Percentiles rank a stretch among this genome's conserved stretches.
Conservation (phyloP, 1,284 basidiomycete genomes). For the Papiliotrema fonsecae region DNA sequence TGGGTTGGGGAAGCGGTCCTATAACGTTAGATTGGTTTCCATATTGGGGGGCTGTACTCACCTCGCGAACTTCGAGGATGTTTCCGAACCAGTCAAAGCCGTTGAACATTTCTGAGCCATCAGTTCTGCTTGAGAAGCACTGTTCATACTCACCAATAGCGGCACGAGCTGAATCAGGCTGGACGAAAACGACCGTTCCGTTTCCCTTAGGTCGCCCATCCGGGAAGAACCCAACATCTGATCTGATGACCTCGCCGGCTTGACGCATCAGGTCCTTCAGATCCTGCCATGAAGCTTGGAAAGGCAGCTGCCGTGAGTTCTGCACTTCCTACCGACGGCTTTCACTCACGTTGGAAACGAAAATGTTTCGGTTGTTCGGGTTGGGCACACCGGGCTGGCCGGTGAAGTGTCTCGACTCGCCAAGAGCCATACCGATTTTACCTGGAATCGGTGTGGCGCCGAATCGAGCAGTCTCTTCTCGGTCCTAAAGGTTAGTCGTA, state of each 20-base stretch:
- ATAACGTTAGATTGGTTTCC: conserved; percentile 6
- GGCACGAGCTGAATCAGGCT: conserved; percentile 78
- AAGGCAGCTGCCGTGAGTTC: conserved; percentile 90
- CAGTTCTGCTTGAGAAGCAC: not conserved
- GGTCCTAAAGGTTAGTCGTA: conserved; percentile 61
- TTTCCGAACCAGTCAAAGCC: conserved; percentile 93
- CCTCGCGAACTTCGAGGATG: conserved; percentile 86
- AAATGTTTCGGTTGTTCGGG: conserved; percentile 65
- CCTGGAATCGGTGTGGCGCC: conserved; percentile 88
- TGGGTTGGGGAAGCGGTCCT: conserved; percentile 71
- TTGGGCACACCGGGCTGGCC: conserved; percentile 48
- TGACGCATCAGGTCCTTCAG: conserved; percentile 94
- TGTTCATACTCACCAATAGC: conserved; percentile 68
- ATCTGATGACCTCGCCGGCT: conserved; percentile 87
- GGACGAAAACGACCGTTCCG: conserved; percentile 91
- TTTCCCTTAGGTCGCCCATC: conserved; percentile 93
- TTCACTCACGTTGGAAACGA: conserved; percentile 75
- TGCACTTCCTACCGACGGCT: conserved; percentile 3
- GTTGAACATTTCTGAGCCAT: conserved; percentile 73
- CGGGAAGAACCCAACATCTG: conserved; percentile 85
- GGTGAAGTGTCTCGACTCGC: conserved; percentile 64
- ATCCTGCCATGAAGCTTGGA: conserved; percentile 97
- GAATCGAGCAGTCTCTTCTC: conserved; percentile 90
- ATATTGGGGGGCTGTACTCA: conserved; percentile 43
- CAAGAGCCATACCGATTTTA: conserved; percentile 84